phyloP scores from a whole-genome alignment of 352 stramenopile species.

The Globisporangium iwayamae region DNA sequence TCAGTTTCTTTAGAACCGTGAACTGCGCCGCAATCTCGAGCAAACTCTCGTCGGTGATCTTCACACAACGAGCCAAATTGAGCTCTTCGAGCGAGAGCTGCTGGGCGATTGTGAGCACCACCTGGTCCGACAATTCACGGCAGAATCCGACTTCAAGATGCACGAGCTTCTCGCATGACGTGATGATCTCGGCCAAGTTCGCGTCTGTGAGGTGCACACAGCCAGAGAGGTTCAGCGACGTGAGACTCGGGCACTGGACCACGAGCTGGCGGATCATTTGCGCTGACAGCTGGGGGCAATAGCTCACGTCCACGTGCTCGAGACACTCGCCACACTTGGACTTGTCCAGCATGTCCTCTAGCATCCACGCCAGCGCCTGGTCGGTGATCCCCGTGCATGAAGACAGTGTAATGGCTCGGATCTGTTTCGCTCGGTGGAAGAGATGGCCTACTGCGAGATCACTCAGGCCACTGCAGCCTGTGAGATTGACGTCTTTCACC shows the following conservation, averaged over 20 bases:
- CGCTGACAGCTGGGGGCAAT: conserved; percentile 68
- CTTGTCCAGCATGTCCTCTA: conserved; percentile 66
- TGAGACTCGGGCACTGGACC: conserved; percentile 48
- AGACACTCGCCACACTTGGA: conserved; percentile 41
- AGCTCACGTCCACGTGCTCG: conserved; percentile 69
- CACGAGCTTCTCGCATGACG: conserved; percentile 63
- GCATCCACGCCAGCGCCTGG: conserved; percentile 48
- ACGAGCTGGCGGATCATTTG: conserved; percentile 52
- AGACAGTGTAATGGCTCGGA: conserved; percentile 54
- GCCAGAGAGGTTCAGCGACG: conserved; percentile 80
- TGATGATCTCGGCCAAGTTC: conserved; percentile 68
- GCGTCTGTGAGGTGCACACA: conserved; percentile 71
- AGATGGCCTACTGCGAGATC: conserved; percentile 75
- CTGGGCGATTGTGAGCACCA: conserved; percentile 63
- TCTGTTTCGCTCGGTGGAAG: conserved; percentile 42
- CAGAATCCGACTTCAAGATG: conserved; percentile 77
- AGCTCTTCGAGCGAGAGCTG: conserved; percentile 79
- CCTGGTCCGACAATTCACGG: conserved; percentile 74
- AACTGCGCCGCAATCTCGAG: conserved; percentile 73
- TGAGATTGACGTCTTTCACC: conserved; percentile 57
- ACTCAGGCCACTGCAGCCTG: conserved; percentile 67
- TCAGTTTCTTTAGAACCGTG: conserved; percentile 58
- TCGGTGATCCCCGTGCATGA: conserved; percentile 67
- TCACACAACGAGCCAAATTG: conserved; percentile 61
- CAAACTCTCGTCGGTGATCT: conserved; percentile 85